These are phyloP conservation scores for Tieghemiomyces parasiticus DNA, from an alignment of 192 early-diverging fungal species.

Conservation along the genomic window DNA sequence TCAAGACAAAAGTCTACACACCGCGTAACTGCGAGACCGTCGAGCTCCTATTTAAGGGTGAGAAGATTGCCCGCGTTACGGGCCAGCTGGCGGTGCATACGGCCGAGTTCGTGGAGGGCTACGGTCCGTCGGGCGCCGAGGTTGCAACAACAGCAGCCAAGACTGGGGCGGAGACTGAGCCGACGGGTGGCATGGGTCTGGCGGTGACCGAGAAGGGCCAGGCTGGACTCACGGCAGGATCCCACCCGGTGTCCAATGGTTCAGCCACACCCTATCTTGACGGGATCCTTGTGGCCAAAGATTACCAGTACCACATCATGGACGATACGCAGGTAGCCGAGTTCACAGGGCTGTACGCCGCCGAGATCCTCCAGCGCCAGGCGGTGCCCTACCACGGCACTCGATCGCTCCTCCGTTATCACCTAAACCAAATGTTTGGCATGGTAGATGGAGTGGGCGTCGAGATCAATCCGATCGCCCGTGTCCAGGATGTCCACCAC, in stretches of 20 bases:
- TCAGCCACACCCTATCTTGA: not conserved
- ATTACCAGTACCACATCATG: constrained; percentile 83
- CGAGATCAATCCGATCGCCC: not conserved
- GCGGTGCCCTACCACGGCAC: constrained; percentile 60
- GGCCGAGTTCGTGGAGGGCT: not conserved
- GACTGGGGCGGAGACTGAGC: not conserved
- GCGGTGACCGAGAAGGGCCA: constrained; percentile 33
- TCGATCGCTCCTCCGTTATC: constrained; percentile 66
- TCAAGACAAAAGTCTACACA: constrained; percentile 68
- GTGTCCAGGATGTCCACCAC: not conserved
- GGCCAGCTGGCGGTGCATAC: not conserved
- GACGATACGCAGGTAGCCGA: constrained; percentile 65
- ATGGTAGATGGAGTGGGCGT: constrained; percentile 23
- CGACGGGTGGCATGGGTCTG: not conserved
- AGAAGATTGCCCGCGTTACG: constrained; percentile 79
- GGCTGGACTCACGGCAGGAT: too few relatives aligned
- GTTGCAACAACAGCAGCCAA: not conserved
- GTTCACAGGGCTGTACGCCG: constrained; percentile 60
- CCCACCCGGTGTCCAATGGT: constrained; percentile 11
- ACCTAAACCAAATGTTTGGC: constrained; percentile 94
- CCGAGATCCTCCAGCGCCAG: constrained; percentile 63
- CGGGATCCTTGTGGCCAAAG: constrained; percentile 76
- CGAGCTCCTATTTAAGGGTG: constrained; percentile 83
- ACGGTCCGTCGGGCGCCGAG: not conserved
- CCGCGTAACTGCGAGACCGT: constrained; percentile 83